These are phyloP conservation scores for Sugiyamaella qingdaonensis DNA, from an alignment of 805 yeast species.

Conservation along the genomic window DNA sequence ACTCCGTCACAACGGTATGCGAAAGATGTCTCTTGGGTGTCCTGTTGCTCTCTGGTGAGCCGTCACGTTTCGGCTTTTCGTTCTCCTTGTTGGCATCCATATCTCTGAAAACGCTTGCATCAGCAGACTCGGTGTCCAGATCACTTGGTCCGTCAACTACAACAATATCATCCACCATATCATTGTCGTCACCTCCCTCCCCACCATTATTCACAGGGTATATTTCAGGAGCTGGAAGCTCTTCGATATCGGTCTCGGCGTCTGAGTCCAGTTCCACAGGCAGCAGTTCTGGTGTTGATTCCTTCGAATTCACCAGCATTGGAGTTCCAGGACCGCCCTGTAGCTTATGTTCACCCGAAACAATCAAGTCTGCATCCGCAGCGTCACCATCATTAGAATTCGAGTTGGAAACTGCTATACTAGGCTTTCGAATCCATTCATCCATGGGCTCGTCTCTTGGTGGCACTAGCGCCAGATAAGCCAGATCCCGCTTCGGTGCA, in stretches of 20 bases:
- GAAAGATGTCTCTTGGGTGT: slow-evolving; percentile 3
- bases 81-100: slow-evolving; percentile 9
- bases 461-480: slow-evolving; percentile 69
- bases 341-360: neutral
- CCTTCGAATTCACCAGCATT: neutral
- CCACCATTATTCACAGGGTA: neutral
- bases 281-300: neutral
- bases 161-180: neutral
- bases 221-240: slow-evolving; percentile 1
- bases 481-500: slow-evolving; percentile 77
- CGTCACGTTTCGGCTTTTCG: slow-evolving; percentile 9
- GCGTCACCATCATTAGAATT: neutral
- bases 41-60: slow-evolving; percentile 4
- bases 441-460: slow-evolving; percentile 30
- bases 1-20: slow-evolving; percentile 1
- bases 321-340: neutral
- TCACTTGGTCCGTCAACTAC: neutral
- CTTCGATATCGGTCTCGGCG: slow-evolving; percentile 17
- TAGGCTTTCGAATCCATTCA: slow-evolving; percentile 7
- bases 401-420: neutral
- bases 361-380: neutral
- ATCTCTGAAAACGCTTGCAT: neutral
- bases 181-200: neutral
- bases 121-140: neutral
- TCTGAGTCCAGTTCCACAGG: slow-evolving; percentile 16